These are phyloP conservation scores for Fistulifera pelliculosa DNA, from an alignment of 108 stramenopile species.

Conservation along the genomic window DNA sequence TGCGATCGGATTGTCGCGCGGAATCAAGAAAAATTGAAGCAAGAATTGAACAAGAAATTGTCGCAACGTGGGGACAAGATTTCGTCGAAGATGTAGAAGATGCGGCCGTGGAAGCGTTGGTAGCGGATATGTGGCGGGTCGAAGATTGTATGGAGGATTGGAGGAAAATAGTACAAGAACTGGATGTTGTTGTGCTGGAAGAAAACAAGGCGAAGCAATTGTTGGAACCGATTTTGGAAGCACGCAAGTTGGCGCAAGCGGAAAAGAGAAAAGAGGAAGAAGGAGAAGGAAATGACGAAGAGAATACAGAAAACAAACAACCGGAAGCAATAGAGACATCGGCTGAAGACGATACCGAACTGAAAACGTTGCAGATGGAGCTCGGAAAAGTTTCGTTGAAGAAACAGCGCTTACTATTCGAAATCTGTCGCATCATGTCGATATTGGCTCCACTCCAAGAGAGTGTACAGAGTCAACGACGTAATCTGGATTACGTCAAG, in stretches of 20 bases:
- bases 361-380: constrained; percentile 15
- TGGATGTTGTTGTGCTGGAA: constrained; percentile 15
- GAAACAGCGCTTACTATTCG: constrained; percentile 40
- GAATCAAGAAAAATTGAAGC: constrained; percentile 75
- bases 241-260: constrained; percentile 12
- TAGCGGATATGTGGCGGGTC: constrained; percentile 39
- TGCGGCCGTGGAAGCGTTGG: constrained; percentile 47
- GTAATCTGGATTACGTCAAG: constrained; percentile 65
- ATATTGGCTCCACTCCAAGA: constrained; percentile 58
- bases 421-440: constrained; percentile 33
- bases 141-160: constrained; percentile 40
- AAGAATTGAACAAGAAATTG: constrained; percentile 48
- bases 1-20: constrained; percentile 66
- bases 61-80: constrained; percentile 46
- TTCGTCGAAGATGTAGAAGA: constrained; percentile 39
- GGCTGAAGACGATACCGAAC: not conserved
- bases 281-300: constrained; percentile 20
- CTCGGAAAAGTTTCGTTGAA: constrained; percentile 34
- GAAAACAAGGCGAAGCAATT: constrained; percentile 11
- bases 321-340: too few species aligned
- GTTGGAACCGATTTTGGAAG: constrained; percentile 13
- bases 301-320: constrained; percentile 10
- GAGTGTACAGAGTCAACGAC: constrained; percentile 41
- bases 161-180: constrained; percentile 10
- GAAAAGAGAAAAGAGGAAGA: constrained; percentile 7